Evolutionary conservation across 768 basidiomycete species (phyloP), one percentile per base, ranked within the genome.

Genomic region (Rhodosporidiobolus sp.): DNA sequence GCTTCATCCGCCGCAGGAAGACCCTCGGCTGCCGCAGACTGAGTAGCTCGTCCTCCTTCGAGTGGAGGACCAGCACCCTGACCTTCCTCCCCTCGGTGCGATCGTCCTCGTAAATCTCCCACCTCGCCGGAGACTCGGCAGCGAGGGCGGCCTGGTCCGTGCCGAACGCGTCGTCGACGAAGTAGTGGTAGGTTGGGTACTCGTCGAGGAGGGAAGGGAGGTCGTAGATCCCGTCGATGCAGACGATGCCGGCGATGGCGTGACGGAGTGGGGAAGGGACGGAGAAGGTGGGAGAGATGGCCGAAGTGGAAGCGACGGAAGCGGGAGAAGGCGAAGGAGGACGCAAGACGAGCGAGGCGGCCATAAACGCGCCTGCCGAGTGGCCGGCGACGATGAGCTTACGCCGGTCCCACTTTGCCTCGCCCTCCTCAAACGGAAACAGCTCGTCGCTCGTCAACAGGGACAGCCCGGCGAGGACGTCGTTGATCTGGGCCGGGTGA

Each of bases 161-260:
- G 8, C 76, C 76, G 38, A 79, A 78, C 30, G 78, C 78, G 10
- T 70, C 69, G 10, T 63, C 57, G 7, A 77, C 74, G 60, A 77
- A 79, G 48, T 60, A 72, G 24, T 22, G 43, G 54, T 79, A 79
- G 24, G 58, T 43, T 9, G 78, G 78, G 65, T 79, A 79, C 54
- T 79, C 78, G 46, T 34, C 58, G 48, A 79, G 50, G 54, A 79
- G 65, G 35, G 67, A 55, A 17, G 55, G 56, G 26, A 79, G 67
- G 63, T 78, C 77, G 59, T 76, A 77, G 54, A 79, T 79, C 34
- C 77, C 78, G 53, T 77, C 78, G 48, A 78, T 61, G 69, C 71
- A 72, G 24, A 73, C 61, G n/a, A 73, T 54, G 38, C 59, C 65
- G 20, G 12, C 14, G 46, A 76, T 55, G 17, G 69, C 38, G 30